Conservation (phyloP, 345 rosid genomes). For the Euphorbia tirucalli region DNA sequence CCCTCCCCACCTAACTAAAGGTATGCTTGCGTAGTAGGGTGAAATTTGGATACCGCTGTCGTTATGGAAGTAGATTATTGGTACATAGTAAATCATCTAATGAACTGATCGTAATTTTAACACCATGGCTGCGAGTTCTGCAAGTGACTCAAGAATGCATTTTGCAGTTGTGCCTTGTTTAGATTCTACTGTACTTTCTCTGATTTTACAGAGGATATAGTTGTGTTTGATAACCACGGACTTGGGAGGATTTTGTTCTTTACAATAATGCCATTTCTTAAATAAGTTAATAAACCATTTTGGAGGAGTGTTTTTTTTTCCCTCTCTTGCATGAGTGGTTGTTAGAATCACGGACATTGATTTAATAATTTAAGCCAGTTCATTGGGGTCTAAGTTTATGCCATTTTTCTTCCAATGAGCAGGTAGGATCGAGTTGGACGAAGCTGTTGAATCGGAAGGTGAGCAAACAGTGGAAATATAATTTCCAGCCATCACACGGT, state of each 20-base stretch:
- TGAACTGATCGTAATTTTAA: conserved; percentile 5
- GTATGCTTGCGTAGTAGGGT: conserved; percentile 1
- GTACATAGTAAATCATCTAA: conserved; percentile 3
- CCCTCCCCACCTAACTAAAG: neutral
- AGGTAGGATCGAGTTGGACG: conserved; percentile 79
- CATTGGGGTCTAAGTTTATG: neutral
- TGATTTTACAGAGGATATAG: neutral
- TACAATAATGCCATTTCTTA: neutral
- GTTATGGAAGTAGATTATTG: neutral
- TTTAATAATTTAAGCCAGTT: neutral
- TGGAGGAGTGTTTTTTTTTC: too few species aligned
- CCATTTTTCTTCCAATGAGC: conserved; percentile 18
- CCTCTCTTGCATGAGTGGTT: too few species aligned
- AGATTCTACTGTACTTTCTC: neutral
- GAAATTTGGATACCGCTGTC: neutral
- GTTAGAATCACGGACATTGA: neutral
- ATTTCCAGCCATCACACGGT: conserved; percentile 9
- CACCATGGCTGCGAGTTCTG: too few species aligned
- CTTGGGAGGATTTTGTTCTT: neutral
- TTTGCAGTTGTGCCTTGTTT: neutral
- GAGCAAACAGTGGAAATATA: conserved; percentile 50
- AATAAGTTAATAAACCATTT: neutral
- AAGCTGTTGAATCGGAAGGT: conserved; percentile 45
- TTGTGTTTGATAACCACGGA: neutral
- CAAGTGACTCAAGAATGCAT: too few species aligned